Base-by-base conservation (phyloP, 345 rosid species). In the Eucalyptus viminalis region DNA sequence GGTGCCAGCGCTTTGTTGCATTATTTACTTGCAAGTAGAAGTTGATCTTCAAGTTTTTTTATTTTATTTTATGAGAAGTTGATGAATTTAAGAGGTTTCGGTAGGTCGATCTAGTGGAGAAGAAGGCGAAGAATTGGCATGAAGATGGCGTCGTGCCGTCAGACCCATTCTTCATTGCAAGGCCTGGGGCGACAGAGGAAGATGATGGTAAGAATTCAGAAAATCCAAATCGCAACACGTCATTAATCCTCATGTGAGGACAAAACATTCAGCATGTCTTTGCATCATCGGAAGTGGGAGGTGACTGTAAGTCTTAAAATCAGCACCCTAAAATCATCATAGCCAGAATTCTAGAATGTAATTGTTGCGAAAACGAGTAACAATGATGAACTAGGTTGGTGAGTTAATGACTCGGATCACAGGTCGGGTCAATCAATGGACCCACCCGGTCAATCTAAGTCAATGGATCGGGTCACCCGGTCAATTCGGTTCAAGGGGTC, bases 131-230 rank as follows among this genome's bases (percentile, higher is more conserved):
- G 93, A 97, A 94, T 89, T 97, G 99, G 98, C 88, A 95, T 17
- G 95, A 96, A 4, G 94, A 95, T 17, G 98, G 98, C 19, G 91
- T 95, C 2, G 92, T 97, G 67, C 99, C 99, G 54, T 97, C 99
- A 1, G 98, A 97, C 54, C 99, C 99, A 51, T 94, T 93, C 86
- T 97, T 97, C 45, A 98, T 97, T 87, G 98, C 96, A 53, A 94
- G 98, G 7, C 99, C 99, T 0, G 98, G 96, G 24, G 97, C 98
- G 7, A 92, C 92, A 9, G 90, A 93, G 89, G 99, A 97, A 93
- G 99, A 97, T 91, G 99, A 97, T 88, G 99, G 99, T 97, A 86
- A 92, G 37, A 65, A 65, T 65, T 29, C n/a, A n/a, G 72, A 60
- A 29, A 65, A 65, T 29, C 17, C 4, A 65, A 65, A 65, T n/a